These are phyloP conservation scores for Phytophthora macrochlamydospora DNA, from an alignment of 352 stramenopile species.

Conservation along the genomic window DNA sequence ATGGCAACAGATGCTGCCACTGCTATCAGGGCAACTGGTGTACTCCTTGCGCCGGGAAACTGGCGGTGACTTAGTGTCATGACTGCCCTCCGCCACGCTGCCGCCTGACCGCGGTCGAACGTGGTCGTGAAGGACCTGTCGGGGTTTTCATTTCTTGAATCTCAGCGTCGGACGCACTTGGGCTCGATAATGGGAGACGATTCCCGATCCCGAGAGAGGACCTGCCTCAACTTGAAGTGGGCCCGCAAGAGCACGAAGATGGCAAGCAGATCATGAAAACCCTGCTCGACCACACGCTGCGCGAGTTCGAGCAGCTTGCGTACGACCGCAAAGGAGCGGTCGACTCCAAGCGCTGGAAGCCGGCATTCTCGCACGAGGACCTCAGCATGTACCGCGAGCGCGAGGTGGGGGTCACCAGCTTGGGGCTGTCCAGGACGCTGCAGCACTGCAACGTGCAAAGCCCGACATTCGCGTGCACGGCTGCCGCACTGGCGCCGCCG, in stretches of 20 bases:
- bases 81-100: constrained; percentile 3
- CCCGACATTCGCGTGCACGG: constrained; percentile 23
- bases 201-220: constrained; percentile 51
- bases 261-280: constrained; percentile 39
- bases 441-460: constrained; percentile 26
- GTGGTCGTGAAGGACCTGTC: constrained; percentile 4
- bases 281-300: constrained; percentile 42
- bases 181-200: constrained; percentile 25
- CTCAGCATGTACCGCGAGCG: constrained; percentile 54
- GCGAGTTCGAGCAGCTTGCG: constrained; percentile 47
- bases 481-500: constrained; percentile 23
- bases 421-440: constrained; percentile 22
- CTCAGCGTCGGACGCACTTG: constrained; percentile 10
- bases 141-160: constrained; percentile 24
- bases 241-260: constrained; percentile 29
- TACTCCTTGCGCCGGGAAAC: neutral
- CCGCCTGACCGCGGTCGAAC: constrained; percentile 2
- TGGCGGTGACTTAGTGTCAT: constrained; percentile 6
- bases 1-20: constrained; percentile 1
- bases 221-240: constrained; percentile 40
- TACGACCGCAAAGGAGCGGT: constrained; percentile 32
- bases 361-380: constrained; percentile 37
- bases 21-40: neutral
- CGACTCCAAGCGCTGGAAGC: constrained; percentile 50
- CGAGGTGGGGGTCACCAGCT: constrained; percentile 31